Percentiles rank a stretch among this genome's conserved stretches.
phyloP scores from a whole-genome alignment of 2,329 filamentous ascomycete genomes.

The Trichoderma simmonsii region DNA sequence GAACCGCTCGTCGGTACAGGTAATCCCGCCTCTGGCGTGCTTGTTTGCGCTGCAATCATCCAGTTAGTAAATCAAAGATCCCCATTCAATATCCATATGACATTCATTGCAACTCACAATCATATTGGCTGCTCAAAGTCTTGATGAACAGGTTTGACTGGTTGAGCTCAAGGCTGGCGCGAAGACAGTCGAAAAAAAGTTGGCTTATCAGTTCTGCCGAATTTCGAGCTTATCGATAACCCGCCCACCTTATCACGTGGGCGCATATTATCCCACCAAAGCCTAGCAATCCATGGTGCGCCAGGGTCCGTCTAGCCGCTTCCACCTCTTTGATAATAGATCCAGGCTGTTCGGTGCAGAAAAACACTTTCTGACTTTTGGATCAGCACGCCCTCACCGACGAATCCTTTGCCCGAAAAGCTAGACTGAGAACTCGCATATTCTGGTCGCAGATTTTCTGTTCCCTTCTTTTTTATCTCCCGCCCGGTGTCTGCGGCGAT shows the following conservation, averaged over 20 bases:
- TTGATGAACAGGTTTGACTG: background rate
- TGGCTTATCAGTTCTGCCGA: conserved; percentile 30
- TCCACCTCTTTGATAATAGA: conserved; percentile 22
- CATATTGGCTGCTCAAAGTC: conserved; percentile 11
- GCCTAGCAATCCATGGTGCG: background rate
- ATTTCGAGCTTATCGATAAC: conserved; percentile 30
- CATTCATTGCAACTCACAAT: conserved; percentile 20
- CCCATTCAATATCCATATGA: background rate
- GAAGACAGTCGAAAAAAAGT: conserved; percentile 26
- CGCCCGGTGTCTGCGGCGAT: conserved; percentile 34
- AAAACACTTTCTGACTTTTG: conserved; percentile 25
- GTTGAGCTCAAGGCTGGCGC: background rate
- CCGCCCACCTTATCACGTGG: conserved; percentile 39
- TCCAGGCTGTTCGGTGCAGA: conserved; percentile 26
- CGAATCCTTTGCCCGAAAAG: background rate
- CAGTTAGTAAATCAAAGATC: background rate
- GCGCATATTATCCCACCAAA: conserved; percentile 41
- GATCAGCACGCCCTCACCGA: background rate
- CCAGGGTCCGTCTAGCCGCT: conserved; percentile 12
- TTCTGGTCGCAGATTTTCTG: background rate
- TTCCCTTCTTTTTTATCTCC: background rate
- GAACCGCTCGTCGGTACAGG: conserved; percentile 83
- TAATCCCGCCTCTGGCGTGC: conserved; percentile 49
- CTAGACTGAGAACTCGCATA: background rate
- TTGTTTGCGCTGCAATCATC: conserved; percentile 37